Conservation (phyloP, 75 land plant genomes). For the Pseudotsuga menziesii region DNA sequence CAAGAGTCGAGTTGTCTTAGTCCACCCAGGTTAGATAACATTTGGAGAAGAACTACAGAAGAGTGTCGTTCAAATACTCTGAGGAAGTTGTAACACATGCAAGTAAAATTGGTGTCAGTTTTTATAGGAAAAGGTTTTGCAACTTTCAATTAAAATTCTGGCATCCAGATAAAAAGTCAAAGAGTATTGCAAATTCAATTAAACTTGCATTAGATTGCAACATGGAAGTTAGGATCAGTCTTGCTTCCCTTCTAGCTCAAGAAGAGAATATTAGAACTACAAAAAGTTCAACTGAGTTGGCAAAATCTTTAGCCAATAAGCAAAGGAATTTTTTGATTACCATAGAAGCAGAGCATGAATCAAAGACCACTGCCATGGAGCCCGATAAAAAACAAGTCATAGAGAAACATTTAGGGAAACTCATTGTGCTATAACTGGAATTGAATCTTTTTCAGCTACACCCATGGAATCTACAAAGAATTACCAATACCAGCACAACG, state of each 20-base stretch:
- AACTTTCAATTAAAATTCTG: slow-evolving; percentile 52
- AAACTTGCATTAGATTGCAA: slow-evolving; percentile 48
- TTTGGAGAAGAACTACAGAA: slow-evolving; percentile 49
- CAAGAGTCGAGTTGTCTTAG: slow-evolving; percentile 11
- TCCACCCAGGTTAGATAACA: slow-evolving; percentile 26
- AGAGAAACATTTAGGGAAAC: not conserved
- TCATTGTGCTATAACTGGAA: not conserved
- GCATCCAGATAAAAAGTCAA: slow-evolving; percentile 47
- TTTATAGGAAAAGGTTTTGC: slow-evolving; percentile 42
- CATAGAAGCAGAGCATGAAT: not conserved
- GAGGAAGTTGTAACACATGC: slow-evolving; percentile 35
- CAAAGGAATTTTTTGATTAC: not conserved
- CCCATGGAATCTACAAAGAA: not conserved
- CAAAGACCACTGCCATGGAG: not conserved
- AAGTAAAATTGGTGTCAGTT: slow-evolving; percentile 48
- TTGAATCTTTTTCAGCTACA: slow-evolving; percentile 1
- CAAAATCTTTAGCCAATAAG: slow-evolving; percentile 1
- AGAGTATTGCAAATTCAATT: slow-evolving; percentile 63
- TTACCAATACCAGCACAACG: not conserved
- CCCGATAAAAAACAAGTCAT: not conserved
- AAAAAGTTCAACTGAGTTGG: slow-evolving; percentile 4
- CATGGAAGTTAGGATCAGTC: slow-evolving; percentile 60
- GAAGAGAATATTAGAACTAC: slow-evolving; percentile 12
- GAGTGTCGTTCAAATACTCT: slow-evolving; percentile 39
- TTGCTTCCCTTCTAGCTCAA: slow-evolving; percentile 17